Conservation (phyloP, 352 stramenopile species). For the Phytophthora palmivora region DNA sequence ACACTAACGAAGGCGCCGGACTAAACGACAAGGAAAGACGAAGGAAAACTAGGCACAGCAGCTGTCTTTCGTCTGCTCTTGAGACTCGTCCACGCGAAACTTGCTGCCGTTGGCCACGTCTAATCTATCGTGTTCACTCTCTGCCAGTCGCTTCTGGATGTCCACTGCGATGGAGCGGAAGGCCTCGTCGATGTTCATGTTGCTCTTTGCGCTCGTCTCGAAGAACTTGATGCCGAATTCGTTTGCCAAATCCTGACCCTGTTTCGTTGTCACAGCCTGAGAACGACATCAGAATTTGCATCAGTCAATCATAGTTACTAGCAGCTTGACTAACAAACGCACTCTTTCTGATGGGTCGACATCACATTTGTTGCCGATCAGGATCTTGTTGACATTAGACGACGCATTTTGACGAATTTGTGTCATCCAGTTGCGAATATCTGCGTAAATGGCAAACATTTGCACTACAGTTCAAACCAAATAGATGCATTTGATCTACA, state of each 20-base stretch:
- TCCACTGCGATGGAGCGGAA: conserved; percentile 91
- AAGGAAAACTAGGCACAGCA: conserved; percentile 65
- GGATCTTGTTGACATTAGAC: conserved; percentile 99
- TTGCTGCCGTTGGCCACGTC: conserved; percentile 87
- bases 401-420: conserved; percentile 98
- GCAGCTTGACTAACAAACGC: conserved; percentile 21
- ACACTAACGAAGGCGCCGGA: conserved; percentile 5
- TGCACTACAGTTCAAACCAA: background rate
- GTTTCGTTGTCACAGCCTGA: conserved; percentile 92
- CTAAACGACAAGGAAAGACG: conserved; percentile 22
- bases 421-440: conserved; percentile 93
- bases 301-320: conserved; percentile 17
- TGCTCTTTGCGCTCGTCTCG: conserved; percentile 94
- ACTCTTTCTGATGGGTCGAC: conserved; percentile 96
- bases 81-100: conserved; percentile 86
- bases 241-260: conserved; percentile 93
- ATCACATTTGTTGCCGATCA: conserved; percentile 99
- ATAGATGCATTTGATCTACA: background rate
- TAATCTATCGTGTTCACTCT: conserved; percentile 91
- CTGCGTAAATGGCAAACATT: too few relatives aligned
- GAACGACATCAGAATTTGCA: conserved; percentile 8
- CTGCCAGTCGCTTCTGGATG: conserved; percentile 87
- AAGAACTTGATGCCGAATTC: conserved; percentile 96
- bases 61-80: conserved; percentile 79
- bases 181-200: conserved; percentile 93